A percentile compares a stretch with the other conserved stretches of the same genome.
Evolutionary conservation across 225 moss, liverwort and hornwort species (phyloP).

Genomic region (Anthoceros angustus): DNA sequence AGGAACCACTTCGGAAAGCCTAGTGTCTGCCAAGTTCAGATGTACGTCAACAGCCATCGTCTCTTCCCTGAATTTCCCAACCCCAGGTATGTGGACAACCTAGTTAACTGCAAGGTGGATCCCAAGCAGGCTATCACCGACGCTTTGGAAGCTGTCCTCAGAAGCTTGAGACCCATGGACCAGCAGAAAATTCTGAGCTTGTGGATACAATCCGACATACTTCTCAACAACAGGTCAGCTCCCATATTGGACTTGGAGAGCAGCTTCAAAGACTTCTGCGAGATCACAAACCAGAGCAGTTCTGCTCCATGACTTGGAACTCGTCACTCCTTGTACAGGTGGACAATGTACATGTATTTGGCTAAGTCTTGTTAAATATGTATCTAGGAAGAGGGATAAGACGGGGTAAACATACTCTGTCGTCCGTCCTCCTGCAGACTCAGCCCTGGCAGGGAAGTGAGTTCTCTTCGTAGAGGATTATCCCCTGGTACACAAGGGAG

Average conservation of each 20-base stretch:
- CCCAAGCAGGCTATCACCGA: background rate
- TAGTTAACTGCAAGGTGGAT: background rate
- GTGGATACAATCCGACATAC: slow-evolving; percentile 3
- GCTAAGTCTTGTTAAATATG: background rate
- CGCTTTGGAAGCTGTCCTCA: background rate
- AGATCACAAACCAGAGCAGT: background rate
- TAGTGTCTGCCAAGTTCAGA: background rate
- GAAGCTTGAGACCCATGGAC: background rate
- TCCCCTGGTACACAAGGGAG: too few species aligned
- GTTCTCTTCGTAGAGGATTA: too few species aligned
- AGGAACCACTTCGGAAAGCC: slow-evolving; percentile 1
- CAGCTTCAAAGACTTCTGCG: slow-evolving; percentile 3
- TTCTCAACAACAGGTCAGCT: slow-evolving; percentile 2
- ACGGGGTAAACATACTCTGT: too few species aligned
- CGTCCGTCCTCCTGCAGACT: too few species aligned
- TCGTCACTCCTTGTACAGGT: too few species aligned
- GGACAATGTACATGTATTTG: too few species aligned
- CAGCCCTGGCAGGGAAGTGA: too few species aligned
- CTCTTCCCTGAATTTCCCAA: background rate
- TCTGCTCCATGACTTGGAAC: too few species aligned
- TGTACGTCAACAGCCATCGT: slow-evolving; percentile 2
- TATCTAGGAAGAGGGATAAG: too few species aligned
- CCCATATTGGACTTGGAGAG: background rate
- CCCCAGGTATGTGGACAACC: background rate
- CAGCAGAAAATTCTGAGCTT: background rate